phyloP scores from a whole-genome alignment of 148 eudicot genomes.

The Suaeda aralocaspica region DNA sequence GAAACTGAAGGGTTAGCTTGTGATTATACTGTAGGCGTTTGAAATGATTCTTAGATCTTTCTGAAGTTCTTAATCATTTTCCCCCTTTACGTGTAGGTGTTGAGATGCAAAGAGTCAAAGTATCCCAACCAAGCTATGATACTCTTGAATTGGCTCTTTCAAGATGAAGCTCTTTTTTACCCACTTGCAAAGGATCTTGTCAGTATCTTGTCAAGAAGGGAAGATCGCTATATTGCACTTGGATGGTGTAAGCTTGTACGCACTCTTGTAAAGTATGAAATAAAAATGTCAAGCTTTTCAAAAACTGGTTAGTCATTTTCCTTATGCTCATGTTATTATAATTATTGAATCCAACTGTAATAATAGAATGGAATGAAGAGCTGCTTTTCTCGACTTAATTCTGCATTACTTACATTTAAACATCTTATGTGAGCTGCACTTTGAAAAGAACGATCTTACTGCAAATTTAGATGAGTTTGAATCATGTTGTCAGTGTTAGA shows the following conservation, averaged over 20 bases:
- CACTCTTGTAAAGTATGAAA: slow-evolving; percentile 54
- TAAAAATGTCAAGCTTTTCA: slow-evolving; percentile 28
- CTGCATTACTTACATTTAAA: background rate
- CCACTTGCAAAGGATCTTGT: slow-evolving; percentile 45
- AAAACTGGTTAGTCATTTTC: slow-evolving; percentile 37
- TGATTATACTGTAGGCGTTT: background rate
- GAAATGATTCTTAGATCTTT: background rate
- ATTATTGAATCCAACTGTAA: background rate
- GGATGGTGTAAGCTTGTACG: slow-evolving; percentile 80
- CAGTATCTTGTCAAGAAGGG: slow-evolving; percentile 47
- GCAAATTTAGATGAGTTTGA: background rate
- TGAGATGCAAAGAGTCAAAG: slow-evolving; percentile 45
- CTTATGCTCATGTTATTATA: background rate
- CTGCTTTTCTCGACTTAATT: background rate
- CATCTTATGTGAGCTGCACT: background rate
- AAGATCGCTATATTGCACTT: slow-evolving; percentile 60
- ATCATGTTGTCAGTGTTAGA: background rate
- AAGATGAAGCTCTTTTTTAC: slow-evolving; percentile 54
- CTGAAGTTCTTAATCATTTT: slow-evolving; percentile 4
- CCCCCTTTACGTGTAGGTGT: slow-evolving; percentile 34
- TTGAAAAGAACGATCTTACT: background rate
- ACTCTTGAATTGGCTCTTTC: slow-evolving; percentile 72
- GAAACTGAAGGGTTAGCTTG: background rate
- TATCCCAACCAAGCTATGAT: slow-evolving; percentile 48
- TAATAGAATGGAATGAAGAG: background rate